Percentiles rank a stretch among this genome's conserved stretches.
These are phyloP conservation scores for Fragosphaeria purpurea DNA, from an alignment of 2,329 filamentous ascomycete species.

Conservation along the genomic window DNA sequence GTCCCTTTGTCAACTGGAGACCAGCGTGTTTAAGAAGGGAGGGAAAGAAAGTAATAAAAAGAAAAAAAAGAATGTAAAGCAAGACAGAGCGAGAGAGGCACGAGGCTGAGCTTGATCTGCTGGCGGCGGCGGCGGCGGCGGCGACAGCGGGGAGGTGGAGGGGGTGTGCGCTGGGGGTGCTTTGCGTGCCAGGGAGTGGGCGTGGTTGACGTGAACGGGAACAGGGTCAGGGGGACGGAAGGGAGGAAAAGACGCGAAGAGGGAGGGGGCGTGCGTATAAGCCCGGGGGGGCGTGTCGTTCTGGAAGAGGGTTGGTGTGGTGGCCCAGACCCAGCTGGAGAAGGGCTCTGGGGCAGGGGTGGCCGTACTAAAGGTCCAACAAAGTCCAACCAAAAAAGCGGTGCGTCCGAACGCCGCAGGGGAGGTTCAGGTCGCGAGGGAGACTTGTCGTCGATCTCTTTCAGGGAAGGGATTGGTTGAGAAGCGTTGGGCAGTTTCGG, in stretches of 20 bases:
- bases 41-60: too few relatives aligned
- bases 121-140: not conserved
- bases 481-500: not conserved
- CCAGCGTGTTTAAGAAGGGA: too few relatives aligned
- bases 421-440: not conserved
- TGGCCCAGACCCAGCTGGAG: too few relatives aligned
- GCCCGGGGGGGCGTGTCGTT: too few relatives aligned
- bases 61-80: not conserved
- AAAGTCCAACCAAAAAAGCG: not conserved
- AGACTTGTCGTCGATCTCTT: too few relatives aligned
- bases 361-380: too few relatives aligned
- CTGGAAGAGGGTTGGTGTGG: too few relatives aligned
- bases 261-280: conserved; percentile 1
- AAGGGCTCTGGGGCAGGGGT: too few relatives aligned
- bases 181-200: conserved; percentile 7
- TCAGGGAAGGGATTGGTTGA: conserved; percentile 2
- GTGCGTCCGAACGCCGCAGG: conserved; percentile 2
- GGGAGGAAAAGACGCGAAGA: too few relatives aligned
- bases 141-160: too few relatives aligned
- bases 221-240: not conserved
- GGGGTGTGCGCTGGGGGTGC: not conserved
- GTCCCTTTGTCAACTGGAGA: too few relatives aligned
- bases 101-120: conserved; percentile 14
- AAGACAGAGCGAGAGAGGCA: conserved; percentile 1
- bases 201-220: conserved; percentile 10